Base-by-base conservation (phyloP, 257 asterid species). In the Solanum bukasovii region DNA sequence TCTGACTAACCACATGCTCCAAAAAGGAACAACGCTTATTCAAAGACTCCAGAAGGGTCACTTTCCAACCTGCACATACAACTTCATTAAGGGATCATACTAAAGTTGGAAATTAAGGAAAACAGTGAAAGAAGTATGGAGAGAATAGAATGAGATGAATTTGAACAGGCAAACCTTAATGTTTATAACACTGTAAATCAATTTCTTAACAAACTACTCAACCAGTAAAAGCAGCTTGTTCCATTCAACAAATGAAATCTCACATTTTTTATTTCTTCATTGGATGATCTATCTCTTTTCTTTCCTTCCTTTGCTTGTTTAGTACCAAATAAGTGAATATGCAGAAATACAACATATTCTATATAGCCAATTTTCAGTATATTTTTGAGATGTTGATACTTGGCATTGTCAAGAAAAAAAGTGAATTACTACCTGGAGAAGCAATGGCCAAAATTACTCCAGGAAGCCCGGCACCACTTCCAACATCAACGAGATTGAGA, bases 391-490 rank as follows among this genome's bases (percentile, higher is more conserved):
- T 7, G 63, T 78, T 25, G 13, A 9, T 79, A 10, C 38, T 42
- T 44, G 14, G 8, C 25, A 9, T 79, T 79, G 18, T 67, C 49
- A 29, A 52, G 21, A 70, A 46, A 78, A 46, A 87, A 42, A 42
- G 29, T 13, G 25, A 71, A 20, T 3, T 31, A 46, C 77, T 92
- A 97, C 99, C 93, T 5, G 98, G 99, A 87, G 93, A 93, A 8
- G 98, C 98, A 88, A 95, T 94, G 42, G 99, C 98, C 84, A 97
- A 93, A 88, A 97, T 89, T 46, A 97, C 16, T 83, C 99, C 98
- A 49, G 99, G 98, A 87, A 97, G 98, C 86, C 99, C 98, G 4
- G 98, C 98, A 18, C 99, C 99, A 56, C 95, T 96, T 82, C 99
- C 99, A 75, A 97, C 98, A 92, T 97, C 99, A 67, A 97, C 92